These are phyloP conservation scores for Apiotrichum veenhuisii DNA, from an alignment of 1,284 basidiomycete genomes.

Conservation along the genomic window DNA sequence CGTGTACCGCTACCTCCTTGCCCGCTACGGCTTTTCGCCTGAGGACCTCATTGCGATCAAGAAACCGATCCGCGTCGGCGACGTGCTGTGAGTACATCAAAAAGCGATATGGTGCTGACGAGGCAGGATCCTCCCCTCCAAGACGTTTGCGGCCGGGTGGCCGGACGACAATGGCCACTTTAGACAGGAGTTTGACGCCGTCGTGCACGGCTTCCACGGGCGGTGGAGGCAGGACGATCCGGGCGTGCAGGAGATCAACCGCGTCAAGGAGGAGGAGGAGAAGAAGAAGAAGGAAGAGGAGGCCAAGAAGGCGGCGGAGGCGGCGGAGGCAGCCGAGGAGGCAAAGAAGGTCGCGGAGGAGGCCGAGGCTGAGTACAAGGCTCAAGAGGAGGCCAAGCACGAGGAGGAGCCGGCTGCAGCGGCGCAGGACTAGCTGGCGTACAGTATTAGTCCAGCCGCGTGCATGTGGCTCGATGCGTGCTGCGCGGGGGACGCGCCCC, in stretches of 20 bases:
- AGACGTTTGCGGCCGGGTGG: conserved; percentile 32
- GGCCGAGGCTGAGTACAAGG: conserved; percentile 5
- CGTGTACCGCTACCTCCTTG: conserved; percentile 41
- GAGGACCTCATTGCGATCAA: conserved; percentile 36
- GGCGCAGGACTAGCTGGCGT: neutral
- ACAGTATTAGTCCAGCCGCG: too few species aligned
- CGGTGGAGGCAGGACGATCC: conserved; percentile 35
- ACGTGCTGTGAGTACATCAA: conserved; percentile 26
- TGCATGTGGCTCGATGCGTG: too few species aligned
- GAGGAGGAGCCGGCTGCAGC: conserved; percentile 5
- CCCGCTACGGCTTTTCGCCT: conserved; percentile 43
- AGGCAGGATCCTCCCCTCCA: conserved; percentile 29
- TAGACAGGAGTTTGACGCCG: conserved; percentile 33
- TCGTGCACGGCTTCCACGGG: conserved; percentile 36
- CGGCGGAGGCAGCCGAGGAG: conserved; percentile 13
- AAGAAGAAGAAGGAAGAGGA: conserved; percentile 20
- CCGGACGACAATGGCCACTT: conserved; percentile 15
- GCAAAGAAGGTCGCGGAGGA: conserved; percentile 24
- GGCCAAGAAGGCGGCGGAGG: conserved; percentile 13
- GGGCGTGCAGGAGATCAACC: conserved; percentile 26
- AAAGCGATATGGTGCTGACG: conserved; percentile 1
- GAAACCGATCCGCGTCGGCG: conserved; percentile 45
- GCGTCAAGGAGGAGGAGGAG: conserved; percentile 28
- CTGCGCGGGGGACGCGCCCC: too few species aligned
- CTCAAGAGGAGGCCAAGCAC: conserved; percentile 4